Base-by-base conservation (phyloP, 345 rosid genomes). In the Viola odorata region DNA sequence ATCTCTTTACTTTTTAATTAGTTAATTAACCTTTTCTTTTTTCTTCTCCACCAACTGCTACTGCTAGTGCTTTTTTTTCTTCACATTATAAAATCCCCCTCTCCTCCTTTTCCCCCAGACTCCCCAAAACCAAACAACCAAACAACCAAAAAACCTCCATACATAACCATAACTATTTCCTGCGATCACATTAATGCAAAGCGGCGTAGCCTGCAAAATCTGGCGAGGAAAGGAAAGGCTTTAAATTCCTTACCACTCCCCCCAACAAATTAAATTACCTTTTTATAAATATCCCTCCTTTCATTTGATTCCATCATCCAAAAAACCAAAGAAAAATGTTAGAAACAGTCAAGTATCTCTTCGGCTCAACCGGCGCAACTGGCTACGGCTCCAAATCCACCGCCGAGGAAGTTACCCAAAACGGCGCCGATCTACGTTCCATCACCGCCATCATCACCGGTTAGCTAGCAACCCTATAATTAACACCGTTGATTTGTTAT, bases 321-420 rank as follows among this genome's bases (percentile, higher is more conserved):
- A 38, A 7, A 12, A 12, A 37, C 4, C 12, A 12, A 11, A 17
- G 17, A 64, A 52, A 55, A 65, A 91, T 94, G 99, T 74, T 94
- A 4, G 90, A 83, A 53, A 82, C 90, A 1, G 72, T 87, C 5
- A 87, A 57, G 70, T 94, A 90, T 81, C 82, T 94, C 11, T 54
- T 83, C 78, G 99, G 99, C 65, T 69, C 88, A 16, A 75, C 70
- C 63, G 99, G 99, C 4, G 75, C 84, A 48, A 83, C 88, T 64
- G 96, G 97, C 16, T 94, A 73, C 66, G 89, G 99, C 61, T 88
- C 99, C 62, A 94, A 86, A 69, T 81, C 99, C 70, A 86, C 95
- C 60, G 97, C 95, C 60, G 97, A 83, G 14, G 74, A 83, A 47
- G 97, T 86, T 14, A 90, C 96, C 0, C 76, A 78, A n/a, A 55